Conservation (phyloP, 352 stramenopile genomes). For the Aphanomyces invadans region DNA sequence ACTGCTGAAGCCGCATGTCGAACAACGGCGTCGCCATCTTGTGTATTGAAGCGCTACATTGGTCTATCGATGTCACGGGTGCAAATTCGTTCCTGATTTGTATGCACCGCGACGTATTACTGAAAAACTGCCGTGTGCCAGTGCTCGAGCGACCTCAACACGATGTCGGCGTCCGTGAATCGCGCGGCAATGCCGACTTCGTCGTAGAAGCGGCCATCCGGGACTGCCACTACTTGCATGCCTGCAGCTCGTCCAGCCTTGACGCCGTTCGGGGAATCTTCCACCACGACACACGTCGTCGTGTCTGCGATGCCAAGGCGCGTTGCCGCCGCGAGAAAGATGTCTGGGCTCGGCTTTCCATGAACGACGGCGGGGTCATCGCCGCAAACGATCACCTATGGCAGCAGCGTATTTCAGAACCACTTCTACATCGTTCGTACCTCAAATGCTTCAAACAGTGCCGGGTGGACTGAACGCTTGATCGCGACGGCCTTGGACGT, state of each 20-base stretch:
- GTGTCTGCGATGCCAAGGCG: conserved; percentile 14
- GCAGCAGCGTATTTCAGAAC: background rate
- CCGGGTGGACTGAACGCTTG: conserved; percentile 54
- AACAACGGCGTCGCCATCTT: no score
- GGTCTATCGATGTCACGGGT: no score
- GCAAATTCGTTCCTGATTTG: no score
- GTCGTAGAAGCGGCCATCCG: conserved; percentile 59
- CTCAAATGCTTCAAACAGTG: conserved; percentile 68
- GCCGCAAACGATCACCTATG: conserved; percentile 57
- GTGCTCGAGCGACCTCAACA: conserved; percentile 49
- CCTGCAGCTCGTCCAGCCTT: conserved; percentile 47
- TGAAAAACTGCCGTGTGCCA: conserved; percentile 31
- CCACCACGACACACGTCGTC: conserved; percentile 38
- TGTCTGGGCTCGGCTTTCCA: conserved; percentile 72
- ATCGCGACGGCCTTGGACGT: conserved; percentile 47
- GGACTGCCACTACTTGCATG: conserved; percentile 68
- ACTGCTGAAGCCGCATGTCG: no score
- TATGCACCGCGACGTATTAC: no score
- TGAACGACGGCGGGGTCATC: conserved; percentile 56
- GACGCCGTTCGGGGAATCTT: conserved; percentile 67
- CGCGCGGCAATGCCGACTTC: conserved; percentile 35
- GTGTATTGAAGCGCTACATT: no score
- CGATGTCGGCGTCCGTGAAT: conserved; percentile 51
- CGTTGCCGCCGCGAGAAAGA: conserved; percentile 56
- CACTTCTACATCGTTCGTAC: background rate